phyloP scores from a whole-genome alignment of 768 basidiomycete species.

The Suillus variegatus region DNA sequence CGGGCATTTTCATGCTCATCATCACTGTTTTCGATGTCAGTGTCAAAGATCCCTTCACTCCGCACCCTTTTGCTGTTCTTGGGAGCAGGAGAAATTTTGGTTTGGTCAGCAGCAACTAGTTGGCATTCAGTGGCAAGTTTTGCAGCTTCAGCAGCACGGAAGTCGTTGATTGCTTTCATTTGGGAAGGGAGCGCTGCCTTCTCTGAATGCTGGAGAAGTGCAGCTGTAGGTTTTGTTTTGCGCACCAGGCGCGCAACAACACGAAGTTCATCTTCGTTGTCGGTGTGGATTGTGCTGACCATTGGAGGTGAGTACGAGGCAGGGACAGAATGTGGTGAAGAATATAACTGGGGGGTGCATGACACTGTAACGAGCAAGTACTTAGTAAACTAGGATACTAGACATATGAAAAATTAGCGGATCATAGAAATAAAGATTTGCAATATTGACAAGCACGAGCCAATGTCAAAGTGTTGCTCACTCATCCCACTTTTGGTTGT shows the following conservation, averaged over 20 bases:
- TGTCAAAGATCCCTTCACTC: not conserved
- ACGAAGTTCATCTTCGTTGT: too few relatives aligned
- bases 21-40: not conserved
- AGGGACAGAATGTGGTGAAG: not conserved
- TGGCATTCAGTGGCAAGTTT: not conserved
- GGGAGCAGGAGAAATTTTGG: too few relatives aligned
- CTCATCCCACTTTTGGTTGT: not conserved
- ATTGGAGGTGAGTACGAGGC: not conserved
- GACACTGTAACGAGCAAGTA: not conserved
- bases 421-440: not conserved
- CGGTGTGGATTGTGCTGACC: not conserved
- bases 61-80: not conserved
- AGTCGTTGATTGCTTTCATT: not conserved
- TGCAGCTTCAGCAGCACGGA: not conserved
- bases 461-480: not conserved
- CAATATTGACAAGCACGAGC: not conserved
- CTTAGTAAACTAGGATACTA: not conserved
- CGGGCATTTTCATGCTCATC: too few relatives aligned
- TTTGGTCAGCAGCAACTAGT: too few relatives aligned
- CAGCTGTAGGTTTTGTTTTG: not conserved
- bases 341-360: not conserved
- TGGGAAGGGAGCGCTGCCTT: not conserved
- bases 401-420: not conserved
- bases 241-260: not conserved
- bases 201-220: not conserved